Percentiles rank a stretch among this genome's conserved stretches.
phyloP scores from a whole-genome alignment of 2,329 filamentous ascomycete genomes.

The Thermoascus crustaceus region DNA sequence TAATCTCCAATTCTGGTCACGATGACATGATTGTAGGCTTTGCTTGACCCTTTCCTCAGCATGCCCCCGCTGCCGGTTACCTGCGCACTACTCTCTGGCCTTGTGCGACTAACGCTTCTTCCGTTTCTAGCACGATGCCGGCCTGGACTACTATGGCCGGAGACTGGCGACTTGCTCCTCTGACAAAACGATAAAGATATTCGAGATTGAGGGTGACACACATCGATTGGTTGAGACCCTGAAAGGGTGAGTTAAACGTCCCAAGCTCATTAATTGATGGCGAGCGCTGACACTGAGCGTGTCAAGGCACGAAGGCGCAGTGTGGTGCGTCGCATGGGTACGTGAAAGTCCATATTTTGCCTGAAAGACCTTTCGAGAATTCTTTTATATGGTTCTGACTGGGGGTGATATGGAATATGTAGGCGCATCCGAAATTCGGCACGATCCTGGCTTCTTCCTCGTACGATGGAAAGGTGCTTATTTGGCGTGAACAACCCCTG shows the following conservation, averaged over 20 bases:
- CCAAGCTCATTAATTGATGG: neutral
- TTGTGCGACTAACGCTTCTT: conserved; percentile 5
- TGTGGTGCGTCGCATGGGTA: conserved; percentile 94
- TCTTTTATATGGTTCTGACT: conserved; percentile 7
- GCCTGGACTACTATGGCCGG: conserved; percentile 96
- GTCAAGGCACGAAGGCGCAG: conserved; percentile 81
- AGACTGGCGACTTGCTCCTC: conserved; percentile 95
- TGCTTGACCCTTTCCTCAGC: conserved; percentile 1
- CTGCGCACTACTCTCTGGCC: no score
- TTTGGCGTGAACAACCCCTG: conserved; percentile 78
- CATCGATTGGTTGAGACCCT: conserved; percentile 87
- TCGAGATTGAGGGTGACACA: conserved; percentile 89
- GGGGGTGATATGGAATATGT: conserved; percentile 3
- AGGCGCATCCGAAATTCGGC: conserved; percentile 93
- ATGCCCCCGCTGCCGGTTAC: conserved; percentile 1
- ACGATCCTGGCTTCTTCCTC: conserved; percentile 92
- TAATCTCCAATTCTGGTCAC: conserved; percentile 79
- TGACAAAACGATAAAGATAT: conserved; percentile 98
- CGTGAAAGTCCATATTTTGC: conserved; percentile 15
- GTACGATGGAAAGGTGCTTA: conserved; percentile 96
- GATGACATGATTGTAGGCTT: conserved; percentile 98
- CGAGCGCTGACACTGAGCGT: conserved; percentile 7
- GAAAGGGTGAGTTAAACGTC: conserved; percentile 62
- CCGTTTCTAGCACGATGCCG: conserved; percentile 73
- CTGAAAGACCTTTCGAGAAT: conserved; percentile 1